Evolutionary conservation across 331 rosid species (phyloP), one percentile per base, ranked within the genome.

Genomic region (Stylosanthes scabra): DNA sequence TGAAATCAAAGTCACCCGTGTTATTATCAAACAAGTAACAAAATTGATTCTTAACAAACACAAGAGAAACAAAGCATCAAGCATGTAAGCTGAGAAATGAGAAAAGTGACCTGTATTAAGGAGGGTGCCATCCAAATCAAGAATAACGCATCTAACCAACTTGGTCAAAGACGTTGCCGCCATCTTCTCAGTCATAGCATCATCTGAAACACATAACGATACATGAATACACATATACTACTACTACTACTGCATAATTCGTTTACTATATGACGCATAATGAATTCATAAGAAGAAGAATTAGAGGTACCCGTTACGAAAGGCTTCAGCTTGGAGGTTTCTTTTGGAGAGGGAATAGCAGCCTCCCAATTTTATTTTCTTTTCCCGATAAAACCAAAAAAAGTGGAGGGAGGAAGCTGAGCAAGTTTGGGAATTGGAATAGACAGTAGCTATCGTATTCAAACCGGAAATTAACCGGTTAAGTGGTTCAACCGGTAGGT

Each of bases 91-190:
- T 34, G 42, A 11, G 11, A 44, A 25, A 66, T 25, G 28, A 56
- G 5, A 59, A 16, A 47, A 12, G 57, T 63, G 37, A 89, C 98
- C 98, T 77, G 96, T 91, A 74, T 88, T 81, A 40, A 94, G 81
- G 37, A 94, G 86, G 1, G 97, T 91, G 72, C 97, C 99, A 80
- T 94, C 97, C 86, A 94, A 85, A 86, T 90, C 99, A 82, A 94
- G 84, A 64, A 94, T 77, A 65, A 94, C 93, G 44, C 93, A 87
- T 7, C 87, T 84, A 16, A 81, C 51, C 58, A 77, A 71, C 74
- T 80, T 89, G 79, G 72, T 85, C 41, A 87, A 50, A 45, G 92
- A 80, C 44, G 66, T 78, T 31, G 77, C 44, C 1, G 54, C 40
- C 2, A 85, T 86, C 81, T 80, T 88, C 70, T 15, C 44, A 42